Base-by-base conservation (phyloP, 2,329 filamentous ascomycete genomes). In the Leptosphaerulina australis region DNA sequence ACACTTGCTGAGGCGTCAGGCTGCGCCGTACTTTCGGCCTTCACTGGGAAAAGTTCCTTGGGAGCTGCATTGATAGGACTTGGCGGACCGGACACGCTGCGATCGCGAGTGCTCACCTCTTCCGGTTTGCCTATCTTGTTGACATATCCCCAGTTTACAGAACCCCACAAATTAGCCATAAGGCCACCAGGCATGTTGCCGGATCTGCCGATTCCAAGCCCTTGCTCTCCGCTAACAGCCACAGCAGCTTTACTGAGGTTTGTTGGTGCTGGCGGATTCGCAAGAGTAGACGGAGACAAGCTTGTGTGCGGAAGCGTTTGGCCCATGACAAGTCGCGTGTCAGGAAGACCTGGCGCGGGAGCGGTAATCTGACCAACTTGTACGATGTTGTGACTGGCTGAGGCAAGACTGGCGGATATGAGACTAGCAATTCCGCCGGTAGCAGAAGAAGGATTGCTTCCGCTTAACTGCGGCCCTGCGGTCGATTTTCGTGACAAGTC, bases 131-230 rank as follows among this genome's bases (percentile, higher is more conserved):
- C 82, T 26, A 88, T 69, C 25, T 81, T 79, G 58, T 88, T 87
- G 50, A 88, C 75, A 56, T 83, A 83, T 11, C 84, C 84, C 90
- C 91, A 96, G 36, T 91, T 87, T 48, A 85, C 88, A 64, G 87
- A 95, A 39, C 93, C 93, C 93, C 93, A 97, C 47, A 95, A 83
- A 69, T 97, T 97, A 24, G 92, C 92, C 78, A 96, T 84, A 54
- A 97, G 85, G 11, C 90, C 91, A 39, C 88, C 89, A 1, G 92
- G 90, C 74, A 96, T 84, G 17, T 83, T 83, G 31, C 88, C 83
- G 52, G 77, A 77, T 38, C 76, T 74, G n/a, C 85, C 85, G 14
- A 85, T 73, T 3, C 81, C 82, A 48, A 91, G 79, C 2, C 85
- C 84, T 53, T 87, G 83, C 66, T 96, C 91, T 41, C 87, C 88